Evolutionary conservation across 768 basidiomycete species (phyloP), one percentile per base, ranked within the genome.

Genomic region (Galerina sulciceps): DNA sequence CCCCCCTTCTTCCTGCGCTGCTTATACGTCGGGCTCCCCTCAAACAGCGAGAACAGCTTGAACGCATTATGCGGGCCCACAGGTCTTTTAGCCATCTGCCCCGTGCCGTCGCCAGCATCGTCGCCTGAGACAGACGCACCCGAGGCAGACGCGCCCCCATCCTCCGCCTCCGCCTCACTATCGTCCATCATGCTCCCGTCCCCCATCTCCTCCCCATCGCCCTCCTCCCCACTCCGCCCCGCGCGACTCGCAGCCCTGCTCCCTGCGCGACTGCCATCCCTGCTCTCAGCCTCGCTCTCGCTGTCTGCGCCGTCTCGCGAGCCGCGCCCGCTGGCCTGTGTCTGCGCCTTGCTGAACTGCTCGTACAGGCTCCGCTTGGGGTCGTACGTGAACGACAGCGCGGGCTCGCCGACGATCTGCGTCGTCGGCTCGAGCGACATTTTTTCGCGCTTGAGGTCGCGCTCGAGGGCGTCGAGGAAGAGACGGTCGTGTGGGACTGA

Each of bases 401-500:
- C 94, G 10, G 95, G 95, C 73, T 96, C 95, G 54, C 93, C 81
- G 17, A 78, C 62, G 50, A 82, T 73, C 38, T 78, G 69, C 2
- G 95, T 96, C 2, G 96, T 96, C 0, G 94, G 84, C 69, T 94
- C 93, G 41, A 85, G 80, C 0, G 92, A 91, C 80, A 91, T 89
- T 75, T 95, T 96, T 74, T 97, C 96, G 34, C 96, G 86, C 78
- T 96, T 97, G 56, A 97, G 85, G 72, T 98, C 96, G 47, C 96
- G 90, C 72, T 98, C 96, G 47, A 98, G 85, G 17, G 96, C 96
- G 69, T 98, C 96, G 52, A 98, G 86, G 81, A 97, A 98, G 55
- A 98, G 89, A 35, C 95, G 89, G 72, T 98, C 96, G 60, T 98
- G 96, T 2, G 96, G 96, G 6, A 98, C 96, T 6, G 94, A 96